These are phyloP conservation scores for Tylopilus felleus DNA, from an alignment of 768 basidiomycete genomes.

Conservation along the genomic window DNA sequence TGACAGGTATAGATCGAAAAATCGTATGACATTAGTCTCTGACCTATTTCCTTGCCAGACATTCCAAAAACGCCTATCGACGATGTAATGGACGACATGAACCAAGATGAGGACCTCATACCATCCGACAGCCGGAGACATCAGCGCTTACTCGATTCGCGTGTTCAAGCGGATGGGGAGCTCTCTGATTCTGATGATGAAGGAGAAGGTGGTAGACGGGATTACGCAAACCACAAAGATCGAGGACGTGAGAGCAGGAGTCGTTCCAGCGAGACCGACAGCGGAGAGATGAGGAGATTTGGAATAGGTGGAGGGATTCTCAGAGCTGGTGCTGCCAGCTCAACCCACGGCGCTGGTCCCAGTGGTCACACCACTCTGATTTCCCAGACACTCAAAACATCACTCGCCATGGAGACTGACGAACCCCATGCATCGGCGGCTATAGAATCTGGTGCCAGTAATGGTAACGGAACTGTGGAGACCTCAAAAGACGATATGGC, in stretches of 20 bases:
- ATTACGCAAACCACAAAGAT: constrained; percentile 59
- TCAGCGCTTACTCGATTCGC: constrained; percentile 72
- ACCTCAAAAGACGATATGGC: constrained; percentile 26
- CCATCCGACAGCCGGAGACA: constrained; percentile 75
- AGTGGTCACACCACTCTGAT: constrained; percentile 58
- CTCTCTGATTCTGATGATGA: constrained; percentile 98
- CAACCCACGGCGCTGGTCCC: constrained; percentile 71
- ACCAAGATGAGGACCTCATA: constrained; percentile 80
- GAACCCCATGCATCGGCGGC: constrained; percentile 18
- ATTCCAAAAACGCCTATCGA: constrained; percentile 85
- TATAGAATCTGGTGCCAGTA: constrained; percentile 15
- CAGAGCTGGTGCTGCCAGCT: constrained; percentile 51
- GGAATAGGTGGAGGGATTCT: constrained; percentile 71
- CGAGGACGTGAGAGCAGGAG: constrained; percentile 43
- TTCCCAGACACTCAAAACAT: constrained; percentile 27
- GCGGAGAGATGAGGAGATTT: constrained; percentile 48
- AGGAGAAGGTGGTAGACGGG: constrained; percentile 79
- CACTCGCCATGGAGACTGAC: constrained; percentile 35
- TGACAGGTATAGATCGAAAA: constrained; percentile 57
- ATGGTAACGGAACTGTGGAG: constrained; percentile 13
- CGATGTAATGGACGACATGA: constrained; percentile 74
- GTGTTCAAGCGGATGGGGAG: constrained; percentile 81
- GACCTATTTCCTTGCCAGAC: constrained; percentile 44
- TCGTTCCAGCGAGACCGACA: constrained; percentile 42
- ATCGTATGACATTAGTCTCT: not conserved